phyloP scores from a whole-genome alignment of 106 monocot genomes.

The Chionographis japonica region DNA sequence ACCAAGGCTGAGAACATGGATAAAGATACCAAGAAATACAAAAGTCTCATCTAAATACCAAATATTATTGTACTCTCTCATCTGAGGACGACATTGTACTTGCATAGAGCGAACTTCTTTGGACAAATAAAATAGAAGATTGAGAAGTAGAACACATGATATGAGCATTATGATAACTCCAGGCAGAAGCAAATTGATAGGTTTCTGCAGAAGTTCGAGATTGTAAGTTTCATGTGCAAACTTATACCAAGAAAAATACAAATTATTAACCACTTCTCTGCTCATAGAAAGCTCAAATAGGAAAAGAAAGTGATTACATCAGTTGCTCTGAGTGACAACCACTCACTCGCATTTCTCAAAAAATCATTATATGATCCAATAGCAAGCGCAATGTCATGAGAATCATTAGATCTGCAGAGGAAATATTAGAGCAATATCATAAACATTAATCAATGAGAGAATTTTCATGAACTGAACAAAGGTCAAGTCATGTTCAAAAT shows the following conservation, averaged over 20 bases:
- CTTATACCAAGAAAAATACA: background rate
- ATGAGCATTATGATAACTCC: slow-evolving; percentile 57
- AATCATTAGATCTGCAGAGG: slow-evolving; percentile 37
- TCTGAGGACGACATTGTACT: slow-evolving; percentile 3
- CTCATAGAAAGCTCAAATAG: background rate
- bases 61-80: background rate
- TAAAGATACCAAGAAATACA: slow-evolving; percentile 36
- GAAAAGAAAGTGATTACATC: slow-evolving; percentile 49
- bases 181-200: slow-evolving; percentile 42
- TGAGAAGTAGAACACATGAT: slow-evolving; percentile 54
- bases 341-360: slow-evolving; percentile 71
- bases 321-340: slow-evolving; percentile 74
- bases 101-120: slow-evolving; percentile 19
- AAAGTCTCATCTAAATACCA: slow-evolving; percentile 51
- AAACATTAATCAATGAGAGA: background rate
- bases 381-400: slow-evolving; percentile 21
- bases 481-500: background rate
- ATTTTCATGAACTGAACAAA: background rate
- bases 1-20: slow-evolving; percentile 69
- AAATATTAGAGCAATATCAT: background rate
- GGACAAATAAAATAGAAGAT: slow-evolving; percentile 33
- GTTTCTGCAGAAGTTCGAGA: slow-evolving; percentile 63
- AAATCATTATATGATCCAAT: slow-evolving; percentile 58
- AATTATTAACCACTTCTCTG: background rate
- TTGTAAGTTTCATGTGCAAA: background rate